Conservation (phyloP, 75 land plant species). For the Pinus albicaulis region DNA sequence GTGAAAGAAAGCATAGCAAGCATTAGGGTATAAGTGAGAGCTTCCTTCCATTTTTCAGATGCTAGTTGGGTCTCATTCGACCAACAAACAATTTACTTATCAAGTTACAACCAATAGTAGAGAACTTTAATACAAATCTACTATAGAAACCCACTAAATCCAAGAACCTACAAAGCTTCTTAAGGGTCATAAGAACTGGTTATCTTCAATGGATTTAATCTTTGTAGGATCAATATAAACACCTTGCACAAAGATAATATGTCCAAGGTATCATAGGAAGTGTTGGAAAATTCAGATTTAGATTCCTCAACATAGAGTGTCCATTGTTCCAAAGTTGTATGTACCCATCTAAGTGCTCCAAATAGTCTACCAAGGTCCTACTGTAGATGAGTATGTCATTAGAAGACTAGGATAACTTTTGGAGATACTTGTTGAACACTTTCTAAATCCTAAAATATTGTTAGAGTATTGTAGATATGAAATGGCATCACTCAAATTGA, state of each 20-base stretch:
- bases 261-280: no score
- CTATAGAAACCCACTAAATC: slow-evolving; percentile 15
- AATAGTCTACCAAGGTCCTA: no score
- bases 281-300: no score
- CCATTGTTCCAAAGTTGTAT: no score
- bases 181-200: neutral
- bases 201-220: neutral
- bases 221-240: no score
- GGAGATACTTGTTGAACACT: neutral
- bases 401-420: no score
- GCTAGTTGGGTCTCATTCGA: neutral
- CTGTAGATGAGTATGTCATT: no score
- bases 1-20: neutral
- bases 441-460: neutral
- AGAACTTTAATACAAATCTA: slow-evolving; percentile 12
- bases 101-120: neutral
- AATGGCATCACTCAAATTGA: neutral
- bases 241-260: no score
- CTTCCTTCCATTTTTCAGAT: neutral
- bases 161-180: slow-evolving; percentile 10
- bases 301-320: no score
- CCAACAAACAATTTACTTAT: slow-evolving; percentile 13
- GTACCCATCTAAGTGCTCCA: no score
- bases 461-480: neutral
- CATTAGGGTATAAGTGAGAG: neutral